Conservation (phyloP, 106 monocot species). For the Apostasia ramifera region DNA sequence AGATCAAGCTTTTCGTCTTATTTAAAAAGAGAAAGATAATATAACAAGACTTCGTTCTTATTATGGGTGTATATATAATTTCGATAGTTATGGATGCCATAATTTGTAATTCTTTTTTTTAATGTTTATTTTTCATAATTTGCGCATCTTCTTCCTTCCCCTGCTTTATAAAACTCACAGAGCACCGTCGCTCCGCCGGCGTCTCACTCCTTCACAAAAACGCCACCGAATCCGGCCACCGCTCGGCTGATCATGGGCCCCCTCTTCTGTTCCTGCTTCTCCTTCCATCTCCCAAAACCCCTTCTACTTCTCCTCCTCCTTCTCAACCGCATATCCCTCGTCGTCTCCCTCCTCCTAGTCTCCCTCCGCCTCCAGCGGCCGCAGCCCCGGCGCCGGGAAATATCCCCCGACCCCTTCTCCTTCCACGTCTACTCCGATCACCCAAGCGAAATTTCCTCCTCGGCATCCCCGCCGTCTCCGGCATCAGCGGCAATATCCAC, state of each 20-base stretch:
- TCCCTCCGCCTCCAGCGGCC: slow-evolving; percentile 6
- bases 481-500: neutral
- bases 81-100: no score
- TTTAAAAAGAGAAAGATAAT: no score
- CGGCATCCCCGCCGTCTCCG: neutral
- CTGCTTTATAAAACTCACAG: no score
- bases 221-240: no score
- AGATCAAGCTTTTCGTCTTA: no score
- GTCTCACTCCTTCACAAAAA: no score
- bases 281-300: slow-evolving; percentile 8
- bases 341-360: slow-evolving; percentile 2
- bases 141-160: no score
- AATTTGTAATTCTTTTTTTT: no score
- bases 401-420: neutral
- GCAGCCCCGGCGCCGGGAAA: neutral
- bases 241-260: neutral
- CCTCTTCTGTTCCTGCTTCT: neutral
- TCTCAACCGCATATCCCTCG: neutral
- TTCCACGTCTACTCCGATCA: neutral
- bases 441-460: neutral
- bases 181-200: no score
- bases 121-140: no score
- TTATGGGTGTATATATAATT: no score
- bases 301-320: neutral
- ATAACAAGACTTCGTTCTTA: no score